These are phyloP conservation scores for Aspergillus bridgeri DNA, from an alignment of 495 filamentous ascomycete species.

Conservation along the genomic window DNA sequence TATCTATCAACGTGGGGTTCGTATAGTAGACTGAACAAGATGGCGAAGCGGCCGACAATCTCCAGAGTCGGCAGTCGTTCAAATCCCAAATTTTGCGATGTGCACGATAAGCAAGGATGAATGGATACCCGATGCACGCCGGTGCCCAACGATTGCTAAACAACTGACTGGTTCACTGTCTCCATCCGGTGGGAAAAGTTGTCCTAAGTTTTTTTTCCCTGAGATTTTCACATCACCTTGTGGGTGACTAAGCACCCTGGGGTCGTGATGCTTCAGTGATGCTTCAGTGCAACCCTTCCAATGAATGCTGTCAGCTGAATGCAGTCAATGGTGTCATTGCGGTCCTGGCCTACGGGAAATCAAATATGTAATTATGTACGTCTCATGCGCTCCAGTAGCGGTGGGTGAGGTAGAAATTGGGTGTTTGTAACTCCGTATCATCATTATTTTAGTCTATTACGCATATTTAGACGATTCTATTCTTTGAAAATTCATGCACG, in stretches of 20 bases:
- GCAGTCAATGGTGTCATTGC: no score
- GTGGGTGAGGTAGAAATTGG: neutral
- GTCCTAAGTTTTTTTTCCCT: neutral
- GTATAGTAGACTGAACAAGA: neutral
- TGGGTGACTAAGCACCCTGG: neutral
- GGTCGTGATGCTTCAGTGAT: neutral
- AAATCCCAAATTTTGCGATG: neutral
- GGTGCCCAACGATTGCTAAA: no score
- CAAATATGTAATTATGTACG: no score
- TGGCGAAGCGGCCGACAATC: neutral
- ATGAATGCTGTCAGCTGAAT: no score
- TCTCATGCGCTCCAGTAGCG: neutral
- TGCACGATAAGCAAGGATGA: neutral
- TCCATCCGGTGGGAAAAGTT: neutral
- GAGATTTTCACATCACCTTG: neutral
- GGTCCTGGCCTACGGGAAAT: no score
- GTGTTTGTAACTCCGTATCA: constrained; percentile 3
- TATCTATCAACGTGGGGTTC: neutral
- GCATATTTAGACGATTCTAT: constrained; percentile 10
- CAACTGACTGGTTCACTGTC: neutral
- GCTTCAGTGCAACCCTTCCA: neutral
- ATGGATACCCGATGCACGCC: neutral
- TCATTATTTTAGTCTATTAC: constrained; percentile 18
- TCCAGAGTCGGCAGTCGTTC: neutral
- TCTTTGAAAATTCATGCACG: constrained; percentile 1